phyloP scores from a whole-genome alignment of 2,329 filamentous ascomycete species.

The Colletotrichum gigasporum region DNA sequence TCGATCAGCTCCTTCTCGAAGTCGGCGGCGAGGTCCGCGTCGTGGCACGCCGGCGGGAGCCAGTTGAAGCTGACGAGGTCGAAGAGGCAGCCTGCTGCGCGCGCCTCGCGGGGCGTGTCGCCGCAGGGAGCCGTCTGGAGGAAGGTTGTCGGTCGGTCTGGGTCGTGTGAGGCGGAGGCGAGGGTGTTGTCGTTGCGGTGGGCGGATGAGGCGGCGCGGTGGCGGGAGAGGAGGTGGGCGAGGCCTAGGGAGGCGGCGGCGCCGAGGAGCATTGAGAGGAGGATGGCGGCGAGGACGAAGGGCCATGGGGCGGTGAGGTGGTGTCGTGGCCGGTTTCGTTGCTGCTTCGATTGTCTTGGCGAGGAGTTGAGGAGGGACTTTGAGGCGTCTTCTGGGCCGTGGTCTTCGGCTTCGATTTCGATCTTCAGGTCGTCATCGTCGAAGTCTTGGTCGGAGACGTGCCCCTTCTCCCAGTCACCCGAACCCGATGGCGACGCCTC shows the following conservation, averaged over 20 bases:
- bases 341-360: not conserved
- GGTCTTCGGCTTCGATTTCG: not conserved
- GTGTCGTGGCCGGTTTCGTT: not conserved
- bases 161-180: conserved; percentile 2
- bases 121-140: conserved; percentile 20
- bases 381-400: not conserved
- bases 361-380: not conserved
- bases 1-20: conserved; percentile 12
- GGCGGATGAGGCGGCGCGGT: not conserved
- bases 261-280: not conserved
- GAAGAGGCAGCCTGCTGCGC: conserved; percentile 22
- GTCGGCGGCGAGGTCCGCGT: conserved; percentile 2
- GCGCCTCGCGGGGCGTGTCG: conserved; percentile 10
- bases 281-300: not conserved
- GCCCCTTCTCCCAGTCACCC: not conserved
- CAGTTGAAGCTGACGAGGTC: conserved; percentile 28
- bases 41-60: conserved; percentile 25
- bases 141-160: not conserved
- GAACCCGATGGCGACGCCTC: not conserved
- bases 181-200: conserved; percentile 27
- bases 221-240: not conserved
- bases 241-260: not conserved
- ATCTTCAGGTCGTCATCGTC: not conserved
- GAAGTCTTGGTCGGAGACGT: not conserved
- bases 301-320: not conserved